Base-by-base conservation (phyloP, 768 basidiomycete genomes). In the Rubroboletus satanas region DNA sequence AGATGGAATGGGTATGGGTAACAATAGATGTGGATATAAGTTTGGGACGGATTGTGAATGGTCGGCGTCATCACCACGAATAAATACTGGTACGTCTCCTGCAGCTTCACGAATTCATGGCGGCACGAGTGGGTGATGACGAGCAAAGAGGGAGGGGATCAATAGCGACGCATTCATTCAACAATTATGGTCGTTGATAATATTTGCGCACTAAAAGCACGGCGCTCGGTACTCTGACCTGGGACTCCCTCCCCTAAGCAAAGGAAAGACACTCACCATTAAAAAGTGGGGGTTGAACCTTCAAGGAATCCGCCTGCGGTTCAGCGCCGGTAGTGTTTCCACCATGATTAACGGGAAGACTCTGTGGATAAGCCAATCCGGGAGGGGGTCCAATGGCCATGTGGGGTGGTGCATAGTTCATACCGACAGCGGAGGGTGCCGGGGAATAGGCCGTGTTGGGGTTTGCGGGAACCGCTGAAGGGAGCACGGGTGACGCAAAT, bases 121-220 rank as follows among this genome's bases (percentile, higher is more conserved):
- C 62, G 64, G 57, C 48, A 61, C 52, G 57, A 59, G 63, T 31
- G 47, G 58, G 61, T 59, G 60, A 66, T 51, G 61, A 66, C 55
- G 61, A 60, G 54, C 65, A 56, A 63, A 63, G 57, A 56, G 45
- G 41, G 49, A 57, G 44, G 47, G 49, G 58, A 54, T 52, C 23
- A 67, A 49, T 32, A 63, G 56, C 47, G 65, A 62, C 45, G 74
- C 69, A 74, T 70, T 66, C 66, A 70, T 69, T 67, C 63, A 63
- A 62, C 56, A 64, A 67, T 88, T 78, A 88, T 76, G 79, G 80
- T 70, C 80, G 84, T 80, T 83, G 77, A 74, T 82, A 82, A 76
- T 82, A 75, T 81, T 84, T 86, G 84, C 86, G 87, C 84, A 87
- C 88, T 90, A 86, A 87, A 88, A 87, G 87, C 78, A 88, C 84